phyloP scores from a whole-genome alignment of 1,139 yeast species.

The Ashbya aceris region DNA sequence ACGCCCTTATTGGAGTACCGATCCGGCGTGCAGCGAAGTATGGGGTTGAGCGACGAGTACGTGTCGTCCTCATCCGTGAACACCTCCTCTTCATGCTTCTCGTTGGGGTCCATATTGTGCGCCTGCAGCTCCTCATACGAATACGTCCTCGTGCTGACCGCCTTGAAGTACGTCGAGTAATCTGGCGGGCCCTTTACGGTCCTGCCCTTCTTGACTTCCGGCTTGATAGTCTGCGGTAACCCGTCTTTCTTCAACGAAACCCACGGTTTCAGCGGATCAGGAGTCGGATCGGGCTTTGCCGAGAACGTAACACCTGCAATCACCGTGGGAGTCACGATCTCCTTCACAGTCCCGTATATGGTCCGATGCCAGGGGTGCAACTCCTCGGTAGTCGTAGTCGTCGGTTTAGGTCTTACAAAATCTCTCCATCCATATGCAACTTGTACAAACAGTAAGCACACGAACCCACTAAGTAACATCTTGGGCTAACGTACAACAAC shows the following conservation, averaged over 20 bases:
- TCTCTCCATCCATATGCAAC: conserved; percentile 13
- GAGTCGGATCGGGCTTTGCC: conserved; percentile 53
- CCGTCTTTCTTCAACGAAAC: conserved; percentile 68
- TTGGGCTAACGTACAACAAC: background rate
- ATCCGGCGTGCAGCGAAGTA: conserved; percentile 79
- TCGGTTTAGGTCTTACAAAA: conserved; percentile 17
- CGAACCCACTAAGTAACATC: conserved; percentile 4
- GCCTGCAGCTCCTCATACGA: conserved; percentile 56
- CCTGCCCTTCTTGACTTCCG: conserved; percentile 62
- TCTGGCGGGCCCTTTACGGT: conserved; percentile 61
- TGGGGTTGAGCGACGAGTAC: conserved; percentile 61
- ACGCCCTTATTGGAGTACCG: conserved; percentile 56
- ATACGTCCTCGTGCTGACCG: conserved; percentile 50
- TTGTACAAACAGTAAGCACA: conserved; percentile 7
- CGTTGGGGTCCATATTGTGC: conserved; percentile 57
- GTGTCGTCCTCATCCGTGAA: conserved; percentile 58
- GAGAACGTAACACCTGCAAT: conserved; percentile 74
- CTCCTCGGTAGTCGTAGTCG: conserved; percentile 30
- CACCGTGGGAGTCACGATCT: conserved; percentile 72
- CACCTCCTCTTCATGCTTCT: conserved; percentile 44
- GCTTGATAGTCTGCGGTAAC: conserved; percentile 67
- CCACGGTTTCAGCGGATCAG: conserved; percentile 75
- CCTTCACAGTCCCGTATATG: conserved; percentile 44
- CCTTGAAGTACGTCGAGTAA: conserved; percentile 68
- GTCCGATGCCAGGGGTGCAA: conserved; percentile 73